These are phyloP conservation scores for Ziziphus jujuba DNA, from an alignment of 306 rosid genomes.

Conservation along the genomic window DNA sequence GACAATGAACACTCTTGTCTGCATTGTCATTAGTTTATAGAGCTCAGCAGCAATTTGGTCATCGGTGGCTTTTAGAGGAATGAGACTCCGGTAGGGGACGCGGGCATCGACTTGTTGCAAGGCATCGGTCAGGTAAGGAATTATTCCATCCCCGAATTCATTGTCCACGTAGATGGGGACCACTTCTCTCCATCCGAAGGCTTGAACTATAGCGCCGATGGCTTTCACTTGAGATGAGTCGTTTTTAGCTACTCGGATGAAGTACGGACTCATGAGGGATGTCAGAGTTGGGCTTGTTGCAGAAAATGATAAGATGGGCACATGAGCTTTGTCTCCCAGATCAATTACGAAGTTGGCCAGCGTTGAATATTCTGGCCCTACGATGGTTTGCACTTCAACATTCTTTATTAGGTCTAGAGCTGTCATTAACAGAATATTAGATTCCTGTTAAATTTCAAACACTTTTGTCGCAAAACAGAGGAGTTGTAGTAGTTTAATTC, in stretches of 20 bases:
- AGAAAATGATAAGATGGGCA: conserved; percentile 48
- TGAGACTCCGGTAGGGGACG: conserved; percentile 35
- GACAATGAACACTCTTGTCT: conserved; percentile 53
- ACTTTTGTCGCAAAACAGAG: no score
- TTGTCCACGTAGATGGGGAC: conserved; percentile 50
- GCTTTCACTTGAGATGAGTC: conserved; percentile 48
- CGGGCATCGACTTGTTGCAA: conserved; percentile 32
- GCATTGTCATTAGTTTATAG: conserved; percentile 41
- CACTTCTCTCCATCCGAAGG: conserved; percentile 46
- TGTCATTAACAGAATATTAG: no score
- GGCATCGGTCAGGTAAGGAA: conserved; percentile 44
- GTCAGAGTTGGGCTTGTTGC: conserved; percentile 59
- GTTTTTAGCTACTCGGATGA: conserved; percentile 37
- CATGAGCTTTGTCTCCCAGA: conserved; percentile 19
- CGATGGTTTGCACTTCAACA: conserved; percentile 21
- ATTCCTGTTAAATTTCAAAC: no score
- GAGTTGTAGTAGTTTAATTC: no score
- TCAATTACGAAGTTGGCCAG: conserved; percentile 19
- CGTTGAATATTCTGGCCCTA: conserved; percentile 23
- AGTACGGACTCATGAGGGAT: conserved; percentile 39
- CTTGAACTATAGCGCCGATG: conserved; percentile 35
- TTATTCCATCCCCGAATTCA: conserved; percentile 40
- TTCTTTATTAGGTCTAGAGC: conserved; percentile 17
- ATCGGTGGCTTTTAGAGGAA: conserved; percentile 34
- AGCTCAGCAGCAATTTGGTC: conserved; percentile 41